phyloP scores from a whole-genome alignment of 2,329 filamentous ascomycete genomes.

The Neonectria coccinea region DNA sequence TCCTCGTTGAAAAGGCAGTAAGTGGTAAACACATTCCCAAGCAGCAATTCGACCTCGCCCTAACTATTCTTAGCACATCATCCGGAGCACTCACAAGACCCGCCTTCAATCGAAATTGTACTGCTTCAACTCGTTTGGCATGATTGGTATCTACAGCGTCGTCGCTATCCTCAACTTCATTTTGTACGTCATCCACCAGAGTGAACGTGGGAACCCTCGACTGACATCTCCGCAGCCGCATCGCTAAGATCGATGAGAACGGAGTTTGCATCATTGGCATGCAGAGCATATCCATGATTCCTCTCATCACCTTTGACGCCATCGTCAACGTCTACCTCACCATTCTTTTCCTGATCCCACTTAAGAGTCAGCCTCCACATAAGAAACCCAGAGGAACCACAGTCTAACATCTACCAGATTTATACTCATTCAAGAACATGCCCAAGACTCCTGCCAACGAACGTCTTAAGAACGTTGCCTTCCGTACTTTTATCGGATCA shows the following conservation, averaged over 20 bases:
- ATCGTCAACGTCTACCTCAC: slow-evolving; percentile 73
- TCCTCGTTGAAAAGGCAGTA: slow-evolving; percentile 73
- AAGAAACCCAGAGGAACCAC: too few species aligned
- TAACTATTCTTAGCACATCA: slow-evolving; percentile 61
- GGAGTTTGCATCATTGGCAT: slow-evolving; percentile 73
- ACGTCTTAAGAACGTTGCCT: slow-evolving; percentile 63
- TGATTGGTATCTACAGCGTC: slow-evolving; percentile 59
- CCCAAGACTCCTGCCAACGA: slow-evolving; percentile 55
- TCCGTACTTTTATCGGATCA: slow-evolving; percentile 70
- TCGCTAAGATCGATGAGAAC: slow-evolving; percentile 64
- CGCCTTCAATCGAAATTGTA: slow-evolving; percentile 69
- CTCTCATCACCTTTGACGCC: slow-evolving; percentile 71
- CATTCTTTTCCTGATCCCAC: slow-evolving; percentile 70
- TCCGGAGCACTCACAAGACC: slow-evolving; percentile 63
- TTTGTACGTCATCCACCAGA: slow-evolving; percentile 59
- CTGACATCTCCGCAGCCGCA: slow-evolving; percentile 57
- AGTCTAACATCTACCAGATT: slow-evolving; percentile 50
- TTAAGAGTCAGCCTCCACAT: slow-evolving; percentile 59
- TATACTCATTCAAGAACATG: slow-evolving; percentile 66
- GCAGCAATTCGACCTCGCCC: not conserved
- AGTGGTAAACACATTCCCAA: slow-evolving; percentile 37
- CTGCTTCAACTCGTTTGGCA: slow-evolving; percentile 70
- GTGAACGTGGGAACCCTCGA: not conserved
- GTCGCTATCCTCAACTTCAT: slow-evolving; percentile 70
- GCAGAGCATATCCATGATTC: slow-evolving; percentile 68